These are phyloP conservation scores for Agaricus subrufescens DNA, from an alignment of 768 basidiomycete species.

Conservation along the genomic window DNA sequence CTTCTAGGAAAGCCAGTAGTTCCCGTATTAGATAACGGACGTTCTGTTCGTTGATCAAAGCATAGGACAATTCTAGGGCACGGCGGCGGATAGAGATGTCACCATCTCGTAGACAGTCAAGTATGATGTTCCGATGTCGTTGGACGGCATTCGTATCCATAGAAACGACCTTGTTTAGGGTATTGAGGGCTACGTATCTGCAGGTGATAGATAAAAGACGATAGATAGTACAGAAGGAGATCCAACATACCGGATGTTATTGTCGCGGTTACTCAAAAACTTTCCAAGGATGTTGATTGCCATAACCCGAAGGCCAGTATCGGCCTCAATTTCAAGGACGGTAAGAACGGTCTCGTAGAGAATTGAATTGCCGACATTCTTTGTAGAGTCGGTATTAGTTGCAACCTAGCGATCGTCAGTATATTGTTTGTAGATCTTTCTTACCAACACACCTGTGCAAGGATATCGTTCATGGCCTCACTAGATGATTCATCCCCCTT, in stretches of 20 bases:
- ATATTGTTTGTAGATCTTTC: background rate
- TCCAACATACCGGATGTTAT: slow-evolving; percentile 84
- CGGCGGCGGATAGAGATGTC: slow-evolving; percentile 98
- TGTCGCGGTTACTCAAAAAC: slow-evolving; percentile 95
- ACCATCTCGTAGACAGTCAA: slow-evolving; percentile 98
- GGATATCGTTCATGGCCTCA: slow-evolving; percentile 97
- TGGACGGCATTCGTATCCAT: slow-evolving; percentile 99
- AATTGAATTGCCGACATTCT: slow-evolving; percentile 98
- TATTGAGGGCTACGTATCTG: slow-evolving; percentile 97
- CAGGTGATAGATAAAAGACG: background rate
- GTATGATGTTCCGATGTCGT: slow-evolving; percentile 94
- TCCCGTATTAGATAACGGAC: slow-evolving; percentile 91
- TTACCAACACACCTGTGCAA: slow-evolving; percentile 68
- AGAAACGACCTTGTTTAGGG: slow-evolving; percentile 94
- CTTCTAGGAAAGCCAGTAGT: slow-evolving; percentile 92
- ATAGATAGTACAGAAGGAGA: background rate
- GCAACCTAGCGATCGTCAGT: slow-evolving; percentile 60
- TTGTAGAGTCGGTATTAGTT: slow-evolving; percentile 96
- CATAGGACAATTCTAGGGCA: slow-evolving; percentile 95
- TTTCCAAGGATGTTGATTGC: slow-evolving; percentile 99
- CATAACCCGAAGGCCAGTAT: slow-evolving; percentile 94
- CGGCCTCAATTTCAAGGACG: slow-evolving; percentile 95
- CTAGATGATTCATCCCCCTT: slow-evolving; percentile 81
- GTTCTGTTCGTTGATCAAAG: slow-evolving; percentile 92
- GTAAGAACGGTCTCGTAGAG: slow-evolving; percentile 97